phyloP scores from a whole-genome alignment of 106 monocot species.

The Dioscorea zingiberensis region DNA sequence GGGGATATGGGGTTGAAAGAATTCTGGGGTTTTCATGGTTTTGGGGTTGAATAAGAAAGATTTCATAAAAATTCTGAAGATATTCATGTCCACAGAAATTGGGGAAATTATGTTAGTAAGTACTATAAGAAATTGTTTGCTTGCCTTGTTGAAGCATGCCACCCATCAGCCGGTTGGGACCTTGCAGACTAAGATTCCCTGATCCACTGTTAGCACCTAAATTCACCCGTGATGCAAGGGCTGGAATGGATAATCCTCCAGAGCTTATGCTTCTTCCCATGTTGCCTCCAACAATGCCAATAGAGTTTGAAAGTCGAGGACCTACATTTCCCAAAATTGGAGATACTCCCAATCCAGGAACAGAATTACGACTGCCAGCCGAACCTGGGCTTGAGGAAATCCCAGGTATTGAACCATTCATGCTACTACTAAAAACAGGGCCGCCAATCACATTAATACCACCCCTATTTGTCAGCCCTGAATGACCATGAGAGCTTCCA shows the following conservation, averaged over 20 bases:
- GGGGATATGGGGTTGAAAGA: neutral
- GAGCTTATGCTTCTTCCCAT: slow-evolving; percentile 79
- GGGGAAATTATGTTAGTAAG: neutral
- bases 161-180: slow-evolving; percentile 64
- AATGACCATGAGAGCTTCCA: slow-evolving; percentile 61
- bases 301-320: slow-evolving; percentile 55
- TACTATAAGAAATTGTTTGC: neutral
- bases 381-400: slow-evolving; percentile 51
- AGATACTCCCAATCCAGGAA: slow-evolving; percentile 58
- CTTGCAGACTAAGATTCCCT: slow-evolving; percentile 69
- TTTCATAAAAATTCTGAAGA: neutral
- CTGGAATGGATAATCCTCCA: slow-evolving; percentile 63
- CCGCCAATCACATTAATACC: slow-evolving; percentile 56
- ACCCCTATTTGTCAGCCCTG: slow-evolving; percentile 65
- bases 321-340: slow-evolving; percentile 72
- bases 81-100: neutral
- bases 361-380: slow-evolving; percentile 55
- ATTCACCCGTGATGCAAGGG: slow-evolving; percentile 70
- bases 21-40: neutral
- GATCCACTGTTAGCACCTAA: slow-evolving; percentile 55
- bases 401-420: slow-evolving; percentile 80
- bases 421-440: slow-evolving; percentile 65
- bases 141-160: slow-evolving; percentile 98
- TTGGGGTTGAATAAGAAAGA: neutral
- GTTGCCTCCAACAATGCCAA: slow-evolving; percentile 64